These are phyloP conservation scores for Agrocybe chaxingu DNA, from an alignment of 768 basidiomycete genomes.

Conservation along the genomic window DNA sequence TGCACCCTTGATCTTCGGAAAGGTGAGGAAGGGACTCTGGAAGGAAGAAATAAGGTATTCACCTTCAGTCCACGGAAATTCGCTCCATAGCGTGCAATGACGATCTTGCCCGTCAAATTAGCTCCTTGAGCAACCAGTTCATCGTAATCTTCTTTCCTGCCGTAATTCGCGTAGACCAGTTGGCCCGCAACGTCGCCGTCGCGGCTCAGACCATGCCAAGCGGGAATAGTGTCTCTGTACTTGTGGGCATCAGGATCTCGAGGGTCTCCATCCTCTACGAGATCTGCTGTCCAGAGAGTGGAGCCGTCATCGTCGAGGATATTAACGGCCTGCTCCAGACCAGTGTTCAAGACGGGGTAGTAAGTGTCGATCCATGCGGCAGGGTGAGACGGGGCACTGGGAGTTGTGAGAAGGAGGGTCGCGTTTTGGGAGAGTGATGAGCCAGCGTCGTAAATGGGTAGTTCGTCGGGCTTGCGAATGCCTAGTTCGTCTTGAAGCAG, in stretches of 20 bases:
- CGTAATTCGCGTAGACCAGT: constrained; percentile 79
- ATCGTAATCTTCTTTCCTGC: constrained; percentile 58
- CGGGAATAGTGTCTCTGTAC: constrained; percentile 62
- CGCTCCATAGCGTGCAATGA: constrained; percentile 72
- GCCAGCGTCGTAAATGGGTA: constrained; percentile 73
- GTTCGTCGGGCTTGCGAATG: constrained; percentile 35
- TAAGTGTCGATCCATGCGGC: constrained; percentile 85
- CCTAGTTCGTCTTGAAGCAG: constrained; percentile 67
- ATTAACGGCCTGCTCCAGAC: constrained; percentile 63
- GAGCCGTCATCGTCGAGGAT: constrained; percentile 57
- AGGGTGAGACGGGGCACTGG: constrained; percentile 41
- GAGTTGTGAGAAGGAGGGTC: constrained; percentile 51
- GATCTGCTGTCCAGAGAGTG: constrained; percentile 64
- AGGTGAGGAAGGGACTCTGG: no score
- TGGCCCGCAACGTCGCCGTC: constrained; percentile 72
- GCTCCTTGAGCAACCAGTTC: constrained; percentile 61
- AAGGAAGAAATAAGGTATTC: neutral
- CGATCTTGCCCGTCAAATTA: constrained; percentile 74
- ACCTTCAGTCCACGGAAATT: constrained; percentile 88
- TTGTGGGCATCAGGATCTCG: constrained; percentile 70
- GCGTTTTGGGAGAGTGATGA: constrained; percentile 62
- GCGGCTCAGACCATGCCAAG: constrained; percentile 86
- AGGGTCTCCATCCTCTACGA: constrained; percentile 68
- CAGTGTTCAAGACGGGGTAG: constrained; percentile 84
- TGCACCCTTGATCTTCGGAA: constrained; percentile 67